Evolutionary conservation across 2,329 filamentous ascomycete species (phyloP), one percentile per base, ranked within the genome.

Genomic region (Plenodomus tracheiphilus): DNA sequence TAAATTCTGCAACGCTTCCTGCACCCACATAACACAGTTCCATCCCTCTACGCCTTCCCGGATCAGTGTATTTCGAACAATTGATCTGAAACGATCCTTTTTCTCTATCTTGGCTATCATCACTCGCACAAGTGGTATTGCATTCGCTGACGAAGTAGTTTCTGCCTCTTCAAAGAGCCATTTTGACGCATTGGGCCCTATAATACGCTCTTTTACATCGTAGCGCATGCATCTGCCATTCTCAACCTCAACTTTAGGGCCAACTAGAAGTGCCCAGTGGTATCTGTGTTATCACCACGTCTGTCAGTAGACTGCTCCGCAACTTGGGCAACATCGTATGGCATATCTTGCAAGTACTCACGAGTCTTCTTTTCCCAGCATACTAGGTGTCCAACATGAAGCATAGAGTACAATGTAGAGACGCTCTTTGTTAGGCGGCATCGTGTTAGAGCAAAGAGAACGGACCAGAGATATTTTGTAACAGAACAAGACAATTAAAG

Each of bases 21-120:
- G 65, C 3, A 77, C 70, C 76, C 74, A 79, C 0, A 20, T 51
- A 0, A 77, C 71, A 58, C 75, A 78, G 48, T 77, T 77, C 73
- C 74, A 78, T 39, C 46, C 46, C 22, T 16, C 22, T 35, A 48
- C 28, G 22, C 19, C 50, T 35, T 75, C 52, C 30, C 69, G 70
- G 18, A 53, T 44, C 22, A 40, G 46, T 38, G 46, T 50, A 25
- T 42, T 47, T n/a, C 21, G 28, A 43, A 53, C 6, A 22, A 46
- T 41, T 7, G 13, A 18, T 16, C 32, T 17, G 15, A 46, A 37
- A 34, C 46, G 43, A 41, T 53, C n/a, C 15, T 40, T 46, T 9
- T 43, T 38, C 15, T 49, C 50, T 9, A 46, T 34, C 20, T 53
- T 53, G 13, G 38, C 46, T 49, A 47, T 53, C 46, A 53, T 42